Evolutionary conservation across 805 yeast genomes (phyloP).

Genomic region (Kazachstania taianensis): DNA sequence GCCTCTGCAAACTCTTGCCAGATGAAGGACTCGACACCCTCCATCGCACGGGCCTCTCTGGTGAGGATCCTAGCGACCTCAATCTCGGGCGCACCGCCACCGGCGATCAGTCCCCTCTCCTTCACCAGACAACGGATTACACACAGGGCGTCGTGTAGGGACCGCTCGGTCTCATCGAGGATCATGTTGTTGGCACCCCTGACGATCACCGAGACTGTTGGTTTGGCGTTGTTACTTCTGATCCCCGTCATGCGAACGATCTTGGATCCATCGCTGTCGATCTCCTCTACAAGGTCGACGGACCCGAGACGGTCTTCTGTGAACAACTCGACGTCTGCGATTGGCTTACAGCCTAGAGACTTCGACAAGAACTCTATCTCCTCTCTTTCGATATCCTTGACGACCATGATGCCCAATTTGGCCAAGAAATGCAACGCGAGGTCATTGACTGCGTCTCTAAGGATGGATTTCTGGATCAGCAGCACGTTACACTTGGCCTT

Average conservation of each 20-base stretch:
- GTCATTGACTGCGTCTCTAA: slow-evolving; percentile 91
- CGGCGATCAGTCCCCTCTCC: slow-evolving; percentile 85
- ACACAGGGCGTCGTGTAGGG: slow-evolving; percentile 94
- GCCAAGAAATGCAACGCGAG: slow-evolving; percentile 89
- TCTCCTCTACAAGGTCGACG: slow-evolving; percentile 89
- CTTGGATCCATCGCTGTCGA: slow-evolving; percentile 79
- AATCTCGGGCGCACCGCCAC: slow-evolving; percentile 98
- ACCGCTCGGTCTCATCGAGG: slow-evolving; percentile 93
- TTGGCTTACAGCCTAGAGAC: slow-evolving; percentile 87
- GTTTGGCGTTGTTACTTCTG: slow-evolving; percentile 31
- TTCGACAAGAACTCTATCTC: slow-evolving; percentile 82
- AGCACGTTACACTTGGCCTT: slow-evolving; percentile 93
- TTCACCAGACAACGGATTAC: slow-evolving; percentile 85
- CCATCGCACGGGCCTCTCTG: slow-evolving; percentile 59
- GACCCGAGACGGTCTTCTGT: slow-evolving; percentile 86
- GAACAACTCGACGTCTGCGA: slow-evolving; percentile 89
- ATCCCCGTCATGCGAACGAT: slow-evolving; percentile 83
- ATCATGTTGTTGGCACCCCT: slow-evolving; percentile 91
- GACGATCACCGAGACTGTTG: slow-evolving; percentile 79
- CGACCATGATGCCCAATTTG: slow-evolving; percentile 85
- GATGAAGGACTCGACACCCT: slow-evolving; percentile 84
- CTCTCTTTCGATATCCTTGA: slow-evolving; percentile 91
- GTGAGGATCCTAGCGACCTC: slow-evolving; percentile 70
- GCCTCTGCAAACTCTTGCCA: slow-evolving; percentile 90
- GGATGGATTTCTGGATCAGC: slow-evolving; percentile 82